A percentile compares a stretch with the other conserved stretches of the same genome.
phyloP scores from a whole-genome alignment of 495 filamentous ascomycete species.

The Letharia lupina region DNA sequence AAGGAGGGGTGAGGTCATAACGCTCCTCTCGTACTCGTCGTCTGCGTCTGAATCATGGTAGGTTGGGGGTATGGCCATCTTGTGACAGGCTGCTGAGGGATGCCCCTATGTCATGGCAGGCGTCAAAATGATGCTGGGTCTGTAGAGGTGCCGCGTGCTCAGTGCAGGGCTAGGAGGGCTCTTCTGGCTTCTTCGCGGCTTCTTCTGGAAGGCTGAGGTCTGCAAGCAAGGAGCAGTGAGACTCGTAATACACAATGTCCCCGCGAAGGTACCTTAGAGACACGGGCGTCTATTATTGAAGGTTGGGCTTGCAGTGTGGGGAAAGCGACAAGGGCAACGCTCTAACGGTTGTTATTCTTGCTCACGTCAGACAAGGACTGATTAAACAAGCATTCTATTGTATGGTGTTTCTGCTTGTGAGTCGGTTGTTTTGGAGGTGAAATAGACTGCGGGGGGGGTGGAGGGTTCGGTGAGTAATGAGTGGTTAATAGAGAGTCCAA shows the following conservation, averaged over 20 bases:
- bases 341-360: not conserved
- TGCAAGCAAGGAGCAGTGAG: not conserved
- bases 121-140: not conserved
- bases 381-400: not conserved
- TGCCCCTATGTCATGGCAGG: conserved; percentile 6
- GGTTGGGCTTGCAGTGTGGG: conserved; percentile 2
- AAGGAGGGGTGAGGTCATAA: conserved; percentile 64
- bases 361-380: not conserved
- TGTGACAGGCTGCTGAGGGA: not conserved
- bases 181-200: not conserved
- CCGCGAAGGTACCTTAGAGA: not conserved
- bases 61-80: conserved; percentile 20
- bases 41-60: conserved; percentile 75
- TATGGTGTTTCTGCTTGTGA: not conserved
- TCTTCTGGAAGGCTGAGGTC: no score
- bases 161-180: not conserved
- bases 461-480: not conserved
- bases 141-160: not conserved
- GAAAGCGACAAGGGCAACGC: not conserved
- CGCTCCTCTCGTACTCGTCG: conserved; percentile 84
- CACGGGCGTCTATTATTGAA: not conserved
- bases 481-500: not conserved
- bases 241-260: not conserved
- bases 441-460: not conserved
- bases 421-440: not conserved